Base-by-base conservation (phyloP, 2,329 filamentous ascomycete genomes). In the Epichloe festucae region DNA sequence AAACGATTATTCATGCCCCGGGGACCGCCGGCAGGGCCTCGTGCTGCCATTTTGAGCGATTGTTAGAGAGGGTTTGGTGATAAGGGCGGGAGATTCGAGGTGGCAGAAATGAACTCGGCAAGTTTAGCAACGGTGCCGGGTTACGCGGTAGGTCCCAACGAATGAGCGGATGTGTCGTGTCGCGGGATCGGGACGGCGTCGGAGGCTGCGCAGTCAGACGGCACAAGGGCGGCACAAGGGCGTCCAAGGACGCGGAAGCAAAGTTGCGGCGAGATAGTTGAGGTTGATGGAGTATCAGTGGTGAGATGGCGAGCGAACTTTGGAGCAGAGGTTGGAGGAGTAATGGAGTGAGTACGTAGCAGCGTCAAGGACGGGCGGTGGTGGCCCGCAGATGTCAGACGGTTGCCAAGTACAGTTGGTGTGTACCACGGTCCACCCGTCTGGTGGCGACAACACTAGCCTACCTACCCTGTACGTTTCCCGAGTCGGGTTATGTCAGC, bases 1-100 rank as follows among this genome's bases (percentile, higher is more conserved):
- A 98, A 97, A 65, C 91, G 84, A 71, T 87, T 81, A 82, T 84
- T 81, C 77, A 76, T 72, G 66, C 77, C 78, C 63, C 79, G 78
- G 61, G 76, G 72, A 63, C 76, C 78, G 63, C 77, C 73, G 60
- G 77, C 73, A 62, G 71, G 83, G 73, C 82, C 82, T 82, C 89
- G 83, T 70, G 87, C 80, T 72, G 90, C 87, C 91, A 97, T 97
- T 68, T 63, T 48, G 51, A 36, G 19, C n/a, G 50, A 12, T 31
- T 50, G 7, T 2, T 10, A 35, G 38, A 19, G 21, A n/a, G 10
- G 31, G 10, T n/a, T 43, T 48, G 19, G 40, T 14, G 14, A 35
- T 47, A 19, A 27, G 35, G n/a, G n/a, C 23, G 36, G 34, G n/a
- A 27, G 19, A 14, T 42, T 38, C 17, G 36, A 43, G 45, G 40